Conservation (phyloP, 805 yeast genomes). For the Ogataea ramenticola region DNA sequence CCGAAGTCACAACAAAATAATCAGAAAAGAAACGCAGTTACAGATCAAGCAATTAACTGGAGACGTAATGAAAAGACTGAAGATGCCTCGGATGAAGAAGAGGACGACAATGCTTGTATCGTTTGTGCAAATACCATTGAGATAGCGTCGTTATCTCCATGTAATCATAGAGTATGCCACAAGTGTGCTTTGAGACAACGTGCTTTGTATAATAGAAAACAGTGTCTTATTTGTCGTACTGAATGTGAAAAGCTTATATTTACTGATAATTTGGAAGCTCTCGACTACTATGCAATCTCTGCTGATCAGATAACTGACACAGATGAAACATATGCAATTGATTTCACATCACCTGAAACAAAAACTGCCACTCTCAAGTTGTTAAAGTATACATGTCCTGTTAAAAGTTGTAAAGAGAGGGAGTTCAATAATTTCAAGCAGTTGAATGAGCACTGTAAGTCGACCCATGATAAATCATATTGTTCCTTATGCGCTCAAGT, state of each 20-base stretch:
- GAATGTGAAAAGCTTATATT: slow-evolving; percentile 53
- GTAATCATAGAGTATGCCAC: slow-evolving; percentile 83
- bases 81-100: slow-evolving; percentile 5
- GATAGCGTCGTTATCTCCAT: slow-evolving; percentile 68
- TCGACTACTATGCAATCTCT: slow-evolving; percentile 23
- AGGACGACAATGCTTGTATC: slow-evolving; percentile 43
- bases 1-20: slow-evolving; percentile 1
- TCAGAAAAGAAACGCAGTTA: slow-evolving; percentile 1
- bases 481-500: slow-evolving; percentile 76
- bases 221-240: slow-evolving; percentile 81
- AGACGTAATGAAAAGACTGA: slow-evolving; percentile 3
- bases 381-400: slow-evolving; percentile 50
- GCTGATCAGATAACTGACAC: slow-evolving; percentile 6
- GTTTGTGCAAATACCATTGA: slow-evolving; percentile 73
- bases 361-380: slow-evolving; percentile 42
- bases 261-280: slow-evolving; percentile 40
- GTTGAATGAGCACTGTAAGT: slow-evolving; percentile 57
- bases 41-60: slow-evolving; percentile 6
- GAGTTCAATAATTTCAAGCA: slow-evolving; percentile 44
- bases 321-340: slow-evolving; percentile 44
- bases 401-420: slow-evolving; percentile 18
- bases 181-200: slow-evolving; percentile 77
- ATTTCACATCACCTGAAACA: slow-evolving; percentile 50
- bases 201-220: slow-evolving; percentile 63
- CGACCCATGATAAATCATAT: slow-evolving; percentile 52